Percentiles rank a stretch among this genome's conserved stretches.
These are phyloP conservation scores for Hura crepitans DNA, from an alignment of 441 rosid genomes.

Conservation along the genomic window DNA sequence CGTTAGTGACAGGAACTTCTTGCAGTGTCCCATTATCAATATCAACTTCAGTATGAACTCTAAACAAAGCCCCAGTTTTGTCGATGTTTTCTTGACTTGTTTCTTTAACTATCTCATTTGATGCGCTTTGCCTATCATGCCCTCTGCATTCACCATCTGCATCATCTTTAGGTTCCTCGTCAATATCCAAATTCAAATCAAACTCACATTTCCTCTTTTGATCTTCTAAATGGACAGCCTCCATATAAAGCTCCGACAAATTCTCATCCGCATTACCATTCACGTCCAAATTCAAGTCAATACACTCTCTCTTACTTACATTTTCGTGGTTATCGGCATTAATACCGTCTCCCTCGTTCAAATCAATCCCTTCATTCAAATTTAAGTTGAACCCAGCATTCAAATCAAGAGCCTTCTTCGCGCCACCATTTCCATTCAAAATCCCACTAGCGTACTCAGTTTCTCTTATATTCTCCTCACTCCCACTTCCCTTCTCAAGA, in stretches of 20 bases:
- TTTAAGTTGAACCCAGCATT: conserved; percentile 65
- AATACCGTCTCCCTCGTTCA: conserved; percentile 31
- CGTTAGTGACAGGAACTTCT: conserved; percentile 40
- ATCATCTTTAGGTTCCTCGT: conserved; percentile 45
- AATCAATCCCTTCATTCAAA: conserved; percentile 48
- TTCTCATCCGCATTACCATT: conserved; percentile 54
- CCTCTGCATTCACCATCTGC: conserved; percentile 22
- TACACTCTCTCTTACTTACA: conserved; percentile 37
- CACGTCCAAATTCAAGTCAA: conserved; percentile 80
- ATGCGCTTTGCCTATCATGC: conserved; percentile 20
- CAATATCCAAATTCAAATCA: conserved; percentile 76
- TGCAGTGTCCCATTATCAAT: conserved; percentile 31
- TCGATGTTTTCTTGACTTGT: conserved; percentile 20
- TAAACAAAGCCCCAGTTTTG: background rate
- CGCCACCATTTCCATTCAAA: conserved; percentile 27
- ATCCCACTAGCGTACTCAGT: conserved; percentile 19
- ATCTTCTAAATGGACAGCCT: conserved; percentile 18
- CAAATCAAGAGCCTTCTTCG: conserved; percentile 52
- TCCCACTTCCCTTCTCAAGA: conserved; percentile 30
- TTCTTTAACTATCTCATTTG: conserved; percentile 25
- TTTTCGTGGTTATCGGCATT: conserved; percentile 3
- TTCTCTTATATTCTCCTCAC: conserved; percentile 16
- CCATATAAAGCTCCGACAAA: conserved; percentile 21
- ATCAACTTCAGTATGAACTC: conserved; percentile 26
- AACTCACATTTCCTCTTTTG: conserved; percentile 47